Evolutionary conservation across 805 yeast species (phyloP), one percentile per base, ranked within the genome.

Genomic region (Yarrowia hollandica): DNA sequence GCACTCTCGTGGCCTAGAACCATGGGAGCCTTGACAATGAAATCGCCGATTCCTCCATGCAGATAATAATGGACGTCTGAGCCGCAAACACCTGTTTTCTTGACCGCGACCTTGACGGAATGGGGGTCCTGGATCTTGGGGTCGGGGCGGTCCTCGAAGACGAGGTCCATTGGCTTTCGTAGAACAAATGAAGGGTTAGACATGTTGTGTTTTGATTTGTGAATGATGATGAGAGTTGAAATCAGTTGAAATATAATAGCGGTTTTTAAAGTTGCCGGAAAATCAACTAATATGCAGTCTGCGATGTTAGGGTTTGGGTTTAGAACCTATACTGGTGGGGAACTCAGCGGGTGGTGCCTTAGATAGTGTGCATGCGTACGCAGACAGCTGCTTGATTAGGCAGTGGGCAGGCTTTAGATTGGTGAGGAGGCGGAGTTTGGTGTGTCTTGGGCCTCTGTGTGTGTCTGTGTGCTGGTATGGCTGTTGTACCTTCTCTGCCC

Each of bases 1-100:
- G 91, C 75, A 10, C 91, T 84, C 69, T 90, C 97, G 68, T 90
- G 97, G 42, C 96, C 97, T 64, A 89, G 74, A 33, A 89, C 90
- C 92, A 89, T 86, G 42, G 96, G 96, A 22, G 77, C 73, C 63
- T 79, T 80, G 61, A 90, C 85, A 8, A 83, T 82, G 66, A 87
- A 89, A 8, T 82, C 79, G 21, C 96, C 96, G 67, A 89, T 86
- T 59, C 77, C 79, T 3, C 96, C 96, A 64, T 86, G 86, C 26
- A 82, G 80, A 67, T 83, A 88, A 75, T 85, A 90, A 70, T 89
- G 96, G 62, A 88, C 85, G 69, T 88, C 96, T 1, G 90, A 83
- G 3, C 96, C 96, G 71, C 96, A 90, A 61, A 90, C 84, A 26
- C 96, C 96, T 0, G 96, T 89, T 67, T 85, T 83, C 72, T 85